phyloP scores from a whole-genome alignment of 176 grass and related monocot genomes.

The Cymbopogon citratus region DNA sequence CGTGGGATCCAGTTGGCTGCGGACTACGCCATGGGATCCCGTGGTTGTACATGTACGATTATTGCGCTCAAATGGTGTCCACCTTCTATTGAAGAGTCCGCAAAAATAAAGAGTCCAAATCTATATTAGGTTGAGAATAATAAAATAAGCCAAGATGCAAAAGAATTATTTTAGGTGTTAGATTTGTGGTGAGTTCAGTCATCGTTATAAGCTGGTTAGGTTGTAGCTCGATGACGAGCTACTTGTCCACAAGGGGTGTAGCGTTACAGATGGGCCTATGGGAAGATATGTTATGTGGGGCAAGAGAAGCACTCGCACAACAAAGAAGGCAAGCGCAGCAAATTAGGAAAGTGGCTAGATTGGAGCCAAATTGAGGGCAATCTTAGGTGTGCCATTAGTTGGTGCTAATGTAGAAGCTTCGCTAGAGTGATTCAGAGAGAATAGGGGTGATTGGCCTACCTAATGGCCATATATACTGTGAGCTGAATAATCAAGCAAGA shows the following conservation, averaged over 20 bases:
- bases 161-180: neutral
- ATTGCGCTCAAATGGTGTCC: neutral
- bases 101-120: neutral
- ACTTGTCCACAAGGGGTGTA: neutral
- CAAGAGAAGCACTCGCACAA: neutral
- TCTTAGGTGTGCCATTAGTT: neutral
- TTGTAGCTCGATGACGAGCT: neutral
- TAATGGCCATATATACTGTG: no score
- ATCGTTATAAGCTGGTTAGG: neutral
- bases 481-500: neutral
- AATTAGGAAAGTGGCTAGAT: neutral
- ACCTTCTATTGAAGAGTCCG: neutral
- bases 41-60: no score
- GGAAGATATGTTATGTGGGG: no score
- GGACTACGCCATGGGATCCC: no score
- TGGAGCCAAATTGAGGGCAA: neutral
- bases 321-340: neutral
- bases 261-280: neutral
- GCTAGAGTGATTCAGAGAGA: no score
- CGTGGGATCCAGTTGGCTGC: no score
- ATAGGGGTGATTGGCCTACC: no score
- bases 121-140: no score
- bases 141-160: neutral
- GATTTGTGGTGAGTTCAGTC: neutral
- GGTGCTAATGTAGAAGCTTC: neutral